phyloP scores from a whole-genome alignment of 371 early-diverging fungal genomes.

The Haplosporangium sp. region DNA sequence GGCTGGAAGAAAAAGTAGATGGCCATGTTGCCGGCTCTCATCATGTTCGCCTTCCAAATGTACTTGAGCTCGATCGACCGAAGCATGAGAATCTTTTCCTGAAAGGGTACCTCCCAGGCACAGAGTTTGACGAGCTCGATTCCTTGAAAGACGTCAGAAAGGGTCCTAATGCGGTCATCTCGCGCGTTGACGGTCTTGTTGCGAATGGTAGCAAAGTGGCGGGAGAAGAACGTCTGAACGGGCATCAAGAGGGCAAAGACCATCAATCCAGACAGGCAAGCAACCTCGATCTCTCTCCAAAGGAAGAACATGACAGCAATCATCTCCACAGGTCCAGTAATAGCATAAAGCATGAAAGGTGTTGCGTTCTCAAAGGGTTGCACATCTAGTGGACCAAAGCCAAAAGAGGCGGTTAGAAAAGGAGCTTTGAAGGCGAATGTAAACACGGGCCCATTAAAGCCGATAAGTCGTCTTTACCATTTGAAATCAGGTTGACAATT shows the following conservation, averaged over 20 bases:
- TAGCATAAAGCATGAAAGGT: slow-evolving; percentile 41
- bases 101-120: slow-evolving; percentile 65
- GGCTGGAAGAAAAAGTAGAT: slow-evolving; percentile 60
- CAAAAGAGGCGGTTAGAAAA: background rate
- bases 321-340: slow-evolving; percentile 52
- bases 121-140: slow-evolving; percentile 59
- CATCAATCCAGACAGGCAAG: slow-evolving; percentile 71
- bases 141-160: slow-evolving; percentile 69
- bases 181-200: slow-evolving; percentile 68
- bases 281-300: slow-evolving; percentile 65
- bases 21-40: slow-evolving; percentile 55
- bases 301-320: slow-evolving; percentile 66
- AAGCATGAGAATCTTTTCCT: slow-evolving; percentile 45
- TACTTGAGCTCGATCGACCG: slow-evolving; percentile 46
- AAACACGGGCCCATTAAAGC: too few relatives aligned
- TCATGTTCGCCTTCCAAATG: slow-evolving; percentile 48
- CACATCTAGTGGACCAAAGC: slow-evolving; percentile 30
- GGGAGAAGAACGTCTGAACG: slow-evolving; percentile 52
- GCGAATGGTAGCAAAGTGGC: slow-evolving; percentile 52
- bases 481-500: slow-evolving; percentile 57
- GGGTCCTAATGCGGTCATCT: slow-evolving; percentile 69
- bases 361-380: slow-evolving; percentile 55
- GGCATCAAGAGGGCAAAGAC: slow-evolving; percentile 62
- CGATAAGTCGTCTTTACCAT: slow-evolving; percentile 39
- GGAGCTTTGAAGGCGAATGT: background rate